Base-by-base conservation (phyloP, 345 rosid genomes). In the Pseudoturritis turrita region DNA sequence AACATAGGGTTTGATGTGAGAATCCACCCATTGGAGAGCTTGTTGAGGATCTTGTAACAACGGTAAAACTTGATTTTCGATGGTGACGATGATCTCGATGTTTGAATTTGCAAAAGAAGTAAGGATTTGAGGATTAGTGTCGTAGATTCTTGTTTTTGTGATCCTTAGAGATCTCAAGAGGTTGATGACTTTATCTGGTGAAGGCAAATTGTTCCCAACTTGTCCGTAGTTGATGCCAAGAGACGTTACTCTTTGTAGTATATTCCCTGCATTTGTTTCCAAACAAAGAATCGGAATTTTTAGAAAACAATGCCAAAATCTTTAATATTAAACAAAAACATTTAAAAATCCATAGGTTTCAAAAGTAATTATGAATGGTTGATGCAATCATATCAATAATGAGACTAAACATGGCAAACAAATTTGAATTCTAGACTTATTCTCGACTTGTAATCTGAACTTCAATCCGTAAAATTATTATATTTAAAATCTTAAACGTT, bases 141-240 rank as follows among this genome's bases (percentile, higher is more conserved):
- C 96, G 22, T 91, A 95, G 59, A 95, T 89, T 84, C 90, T 85
- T 22, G 90, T 81, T 77, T 88, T 91, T 6, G 84, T 87, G 41
- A 91, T 39, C 83, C 82, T 84, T 23, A 89, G 65, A 40, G 97
- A 79, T 58, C 82, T 78, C 61, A 95, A 39, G 62, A 95, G 93
- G 60, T 75, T 84, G 11, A 88, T 80, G 13, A 91, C 99, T 63
- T 70, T 80, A 40, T 87, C 85, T 1, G 99, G 96, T 7, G 87
- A 66, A 6, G 86, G 97, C 72, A 95, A 73, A 82, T 91, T 80
- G 77, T 88, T 82, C 18, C 74, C 99, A 45, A 95, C 78, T 82
- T 95, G 99, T 3, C 99, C 99, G 31, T 95, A 95, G 26, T 91
- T 95, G 81, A 95, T 89, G 21, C 97, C 99, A 52, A 91, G 76